Evolutionary conservation across 1,284 basidiomycete species (phyloP), one percentile per base, ranked within the genome.

Genomic region (Phlebopus sp.): DNA sequence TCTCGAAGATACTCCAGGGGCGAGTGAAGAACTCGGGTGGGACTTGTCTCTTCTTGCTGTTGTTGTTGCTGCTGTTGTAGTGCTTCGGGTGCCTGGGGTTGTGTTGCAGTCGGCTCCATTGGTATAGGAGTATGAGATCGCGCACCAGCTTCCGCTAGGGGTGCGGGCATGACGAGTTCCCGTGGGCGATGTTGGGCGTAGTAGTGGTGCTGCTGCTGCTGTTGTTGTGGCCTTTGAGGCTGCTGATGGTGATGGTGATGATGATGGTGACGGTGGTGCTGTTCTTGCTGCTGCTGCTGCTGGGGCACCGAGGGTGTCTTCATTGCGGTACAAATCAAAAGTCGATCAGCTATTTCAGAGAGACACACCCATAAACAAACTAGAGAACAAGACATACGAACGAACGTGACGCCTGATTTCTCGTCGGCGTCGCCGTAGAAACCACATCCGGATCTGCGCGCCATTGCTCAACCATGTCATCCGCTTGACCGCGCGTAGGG

Each of bases 391-490:
- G 21, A 55, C 66, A 42, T 36, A 66, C 62, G 23, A 46, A 41
- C 5, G 59, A 49, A 40, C 52, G 60, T 5, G 57, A 47, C 5
- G 48, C 53, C 21, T 23, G 21, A n/a, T 49, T 47, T 37, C 50
- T 51, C 14, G 57, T 50, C 4, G 55, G 46, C 0, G 52, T 52
- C 10, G 38, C 41, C 11, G 51, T 54, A 15, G 53, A 52, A 8
- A 54, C 43, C 1, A 36, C 43, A 44, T 64, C 64, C 1, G 54
- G 53, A 45, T 65, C 64, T 1, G 50, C 54, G 5, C 66, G 61
- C 63, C 63, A 65, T 32, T 64, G 54, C 19, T 68, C 66, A 3
- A 52, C 41, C 4, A 66, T 58, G 21, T 21, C 35, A 47, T 64
- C 64, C 9, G 54, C 60, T 37, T 66, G 64, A 4, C 60, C 64